A percentile compares a stretch with the other conserved stretches of the same genome.
Evolutionary conservation across 257 asterid species (phyloP).

Genomic region (Dorcoceras hygrometricum): DNA sequence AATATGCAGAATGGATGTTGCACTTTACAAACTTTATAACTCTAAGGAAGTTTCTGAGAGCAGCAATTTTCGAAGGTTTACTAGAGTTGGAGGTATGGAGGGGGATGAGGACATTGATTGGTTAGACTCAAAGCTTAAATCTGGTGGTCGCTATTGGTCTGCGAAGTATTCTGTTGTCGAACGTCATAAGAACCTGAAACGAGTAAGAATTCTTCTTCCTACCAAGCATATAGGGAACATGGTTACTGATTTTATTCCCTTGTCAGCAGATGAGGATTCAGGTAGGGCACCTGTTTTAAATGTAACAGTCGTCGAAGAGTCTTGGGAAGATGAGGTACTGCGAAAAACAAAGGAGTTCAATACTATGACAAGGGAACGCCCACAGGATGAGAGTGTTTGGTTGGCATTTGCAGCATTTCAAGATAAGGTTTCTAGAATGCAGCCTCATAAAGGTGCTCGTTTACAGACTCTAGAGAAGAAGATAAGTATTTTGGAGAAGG

Average conservation of each 20-base stretch:
- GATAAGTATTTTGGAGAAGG: conserved; percentile 93
- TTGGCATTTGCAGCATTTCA: conserved; percentile 81
- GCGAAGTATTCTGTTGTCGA: conserved; percentile 74
- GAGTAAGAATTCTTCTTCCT: conserved; percentile 52
- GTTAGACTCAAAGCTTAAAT: conserved; percentile 61
- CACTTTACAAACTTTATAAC: conserved; percentile 75
- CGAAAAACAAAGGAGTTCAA: conserved; percentile 87
- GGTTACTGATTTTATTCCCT: conserved; percentile 54
- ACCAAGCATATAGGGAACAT: conserved; percentile 36
- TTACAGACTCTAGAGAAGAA: conserved; percentile 92
- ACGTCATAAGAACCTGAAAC: conserved; percentile 84
- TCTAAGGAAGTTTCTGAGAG: conserved; percentile 42
- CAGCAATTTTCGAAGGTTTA: conserved; percentile 31
- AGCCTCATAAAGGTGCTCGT: conserved; percentile 87
- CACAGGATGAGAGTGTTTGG: conserved; percentile 82
- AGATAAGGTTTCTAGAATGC: conserved; percentile 87
- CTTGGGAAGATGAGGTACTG: conserved; percentile 86
- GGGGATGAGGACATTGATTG: conserved; percentile 70
- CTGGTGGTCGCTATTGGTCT: conserved; percentile 95
- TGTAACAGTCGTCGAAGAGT: conserved; percentile 62
- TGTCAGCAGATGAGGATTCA: conserved; percentile 40
- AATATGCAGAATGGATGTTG: conserved; percentile 88
- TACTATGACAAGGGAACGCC: conserved; percentile 77
- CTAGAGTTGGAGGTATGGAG: conserved; percentile 39
- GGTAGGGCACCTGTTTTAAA: conserved; percentile 28